Conservation (phyloP, 2,329 filamentous ascomycete species). For the Sporothrix luriei region DNA sequence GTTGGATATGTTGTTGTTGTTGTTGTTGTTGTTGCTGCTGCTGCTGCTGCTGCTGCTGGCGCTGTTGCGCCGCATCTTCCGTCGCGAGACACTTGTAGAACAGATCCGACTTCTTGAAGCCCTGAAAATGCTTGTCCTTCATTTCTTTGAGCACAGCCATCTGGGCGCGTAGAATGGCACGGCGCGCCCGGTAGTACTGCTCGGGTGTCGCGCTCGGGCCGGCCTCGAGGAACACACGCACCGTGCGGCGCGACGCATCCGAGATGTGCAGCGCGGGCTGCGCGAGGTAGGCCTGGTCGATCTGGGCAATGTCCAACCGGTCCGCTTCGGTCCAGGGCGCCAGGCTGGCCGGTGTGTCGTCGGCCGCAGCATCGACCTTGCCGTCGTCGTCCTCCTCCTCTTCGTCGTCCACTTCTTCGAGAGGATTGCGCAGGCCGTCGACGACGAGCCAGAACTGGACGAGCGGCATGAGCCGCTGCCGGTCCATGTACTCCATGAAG, state of each 20-base stretch:
- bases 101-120: slow-evolving; percentile 88
- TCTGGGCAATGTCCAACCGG: slow-evolving; percentile 83
- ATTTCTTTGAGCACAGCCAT: slow-evolving; percentile 82
- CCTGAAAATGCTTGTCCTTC: slow-evolving; percentile 75
- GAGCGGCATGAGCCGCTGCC: slow-evolving; percentile 79
- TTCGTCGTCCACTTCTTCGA: slow-evolving; percentile 83
- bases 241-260: slow-evolving; percentile 66
- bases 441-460: slow-evolving; percentile 99
- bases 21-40: slow-evolving; percentile 5
- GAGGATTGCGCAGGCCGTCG: slow-evolving; percentile 89
- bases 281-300: slow-evolving; percentile 84
- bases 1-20: neutral
- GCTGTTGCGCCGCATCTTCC: slow-evolving; percentile 62
- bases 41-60: slow-evolving; percentile 31
- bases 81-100: slow-evolving; percentile 96
- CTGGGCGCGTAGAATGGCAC: slow-evolving; percentile 79
- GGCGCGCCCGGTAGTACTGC: slow-evolving; percentile 81
- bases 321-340: slow-evolving; percentile 81
- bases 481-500: slow-evolving; percentile 99
- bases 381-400: slow-evolving; percentile 74
- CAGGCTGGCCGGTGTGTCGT: slow-evolving; percentile 63
- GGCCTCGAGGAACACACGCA: slow-evolving; percentile 76
- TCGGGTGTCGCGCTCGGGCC: slow-evolving; percentile 73
- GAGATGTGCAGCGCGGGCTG: slow-evolving; percentile 80
- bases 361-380: slow-evolving; percentile 66